A percentile compares a stretch with the other conserved stretches of the same genome.
Evolutionary conservation across 805 yeast species (phyloP).

Genomic region (Sporopachydermia lactativora): DNA sequence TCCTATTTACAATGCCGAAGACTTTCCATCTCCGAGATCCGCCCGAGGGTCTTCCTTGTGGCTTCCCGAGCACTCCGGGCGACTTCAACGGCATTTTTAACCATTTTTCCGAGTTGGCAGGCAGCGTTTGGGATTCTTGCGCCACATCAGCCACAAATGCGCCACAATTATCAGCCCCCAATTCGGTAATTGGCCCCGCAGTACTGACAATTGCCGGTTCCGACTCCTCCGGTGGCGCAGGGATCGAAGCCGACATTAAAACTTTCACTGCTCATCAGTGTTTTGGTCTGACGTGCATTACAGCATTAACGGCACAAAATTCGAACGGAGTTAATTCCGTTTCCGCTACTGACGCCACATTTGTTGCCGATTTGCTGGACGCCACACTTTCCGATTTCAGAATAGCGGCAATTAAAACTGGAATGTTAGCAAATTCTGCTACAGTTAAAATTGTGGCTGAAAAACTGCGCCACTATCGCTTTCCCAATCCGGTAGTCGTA

Average conservation of each 20-base stretch:
- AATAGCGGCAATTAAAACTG: constrained; percentile 61
- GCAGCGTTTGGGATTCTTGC: too few relatives aligned
- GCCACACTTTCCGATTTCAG: constrained; percentile 46
- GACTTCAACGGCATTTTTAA: too few relatives aligned
- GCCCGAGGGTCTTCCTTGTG: too few relatives aligned
- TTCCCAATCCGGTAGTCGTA: constrained; percentile 33
- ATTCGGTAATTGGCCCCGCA: not conserved
- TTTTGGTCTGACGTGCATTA: constrained; percentile 62
- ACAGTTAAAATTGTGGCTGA: constrained; percentile 34
- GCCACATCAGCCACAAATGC: too few relatives aligned
- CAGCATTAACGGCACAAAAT: constrained; percentile 75
- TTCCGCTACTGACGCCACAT: constrained; percentile 25
- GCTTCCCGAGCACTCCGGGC: too few relatives aligned
- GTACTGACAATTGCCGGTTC: constrained; percentile 32
- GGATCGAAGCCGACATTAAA: constrained; percentile 80
- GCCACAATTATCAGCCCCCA: too few relatives aligned
- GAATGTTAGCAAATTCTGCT: constrained; percentile 46
- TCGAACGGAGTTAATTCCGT: constrained; percentile 30
- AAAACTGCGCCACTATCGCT: constrained; percentile 19
- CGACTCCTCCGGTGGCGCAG: constrained; percentile 85
- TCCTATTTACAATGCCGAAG: too few relatives aligned
- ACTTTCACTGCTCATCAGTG: constrained; percentile 64
- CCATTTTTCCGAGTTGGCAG: too few relatives aligned
- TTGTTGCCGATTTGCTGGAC: constrained; percentile 34
- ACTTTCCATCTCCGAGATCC: too few relatives aligned